Base-by-base conservation (phyloP, 345 rosid genomes). In the Bruguiera parviflora region DNA sequence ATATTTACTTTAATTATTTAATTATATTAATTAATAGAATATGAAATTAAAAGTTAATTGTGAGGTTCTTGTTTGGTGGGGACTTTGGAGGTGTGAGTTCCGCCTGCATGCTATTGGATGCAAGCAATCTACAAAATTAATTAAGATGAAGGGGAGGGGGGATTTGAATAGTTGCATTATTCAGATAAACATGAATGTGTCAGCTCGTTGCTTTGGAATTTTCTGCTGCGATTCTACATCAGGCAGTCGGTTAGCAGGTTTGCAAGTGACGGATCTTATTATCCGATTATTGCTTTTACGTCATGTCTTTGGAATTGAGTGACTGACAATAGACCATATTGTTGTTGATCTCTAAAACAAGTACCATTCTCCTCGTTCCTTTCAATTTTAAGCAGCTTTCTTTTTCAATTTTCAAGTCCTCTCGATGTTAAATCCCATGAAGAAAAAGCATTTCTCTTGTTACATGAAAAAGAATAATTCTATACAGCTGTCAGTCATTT, bases 41-140 rank as follows among this genome's bases (percentile, higher is more conserved):
- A 15, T 28, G 20, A 25, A 6, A 39, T 5, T 53, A 63, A 58
- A 22, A 61, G 58, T 51, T 59, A 15, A 56, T 52, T 55, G 70
- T 32, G 60, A 8, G 27, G 27, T 55, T 10, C 16, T 29, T 58
- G 70, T 51, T 52, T 53, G 27, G 27, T 63, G 68, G 75, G 62
- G 68, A 66, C 62, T 75, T 80, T 75, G 70, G 75, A 78, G 82
- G 80, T 69, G 79, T 52, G 58, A 66, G 53, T 71, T 78, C 75
- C 78, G 84, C 78, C 73, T 78, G 68, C 58, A 63, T 61, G 76
- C 68, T 73, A 33, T 78, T 78, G 85, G 85, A 75, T 24, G 22
- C 39, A 63, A 67, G 73, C 69, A 20, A 52, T 19, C 5, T 8
- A 25, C 20, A 58, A 71, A 32, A 75, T 73, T 72, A 58, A 20